Base-by-base conservation (phyloP, 176 grass and related monocot genomes). In the Cenchrus americanus region DNA sequence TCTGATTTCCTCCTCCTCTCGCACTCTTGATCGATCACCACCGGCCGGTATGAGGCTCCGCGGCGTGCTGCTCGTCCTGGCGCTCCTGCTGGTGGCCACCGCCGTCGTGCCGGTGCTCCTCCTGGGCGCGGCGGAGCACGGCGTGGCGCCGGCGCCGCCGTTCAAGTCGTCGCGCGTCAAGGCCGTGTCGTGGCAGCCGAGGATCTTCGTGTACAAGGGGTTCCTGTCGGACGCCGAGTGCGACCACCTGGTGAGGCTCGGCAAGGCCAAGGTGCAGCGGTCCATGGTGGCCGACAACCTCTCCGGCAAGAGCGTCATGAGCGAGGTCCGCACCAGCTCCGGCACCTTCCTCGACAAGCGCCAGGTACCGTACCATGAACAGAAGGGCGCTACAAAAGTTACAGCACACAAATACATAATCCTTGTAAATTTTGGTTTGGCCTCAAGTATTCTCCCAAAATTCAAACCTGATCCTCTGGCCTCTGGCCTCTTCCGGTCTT, bases 281-380 rank as follows among this genome's bases (percentile, higher is more conserved):
- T 93, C 91, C 2, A 90, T 88, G 91, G 88, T 93, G 32, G 91
- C 88, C 27, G 91, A 90, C 83, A 83, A 67, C 30, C 14, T 40
- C 9, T 93, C 91, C 10, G 91, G 91, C 3, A 83, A 88, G 62
- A 90, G 73, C 63, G 78, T 90, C 34, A 71, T 76, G 88, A 90
- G 88, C 80, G 15, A 75, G 50, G 85, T 93, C 58, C 71, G 91
- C 68, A 93, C 91, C 17, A 93, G 91, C 82, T 88, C 88, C 64
- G 91, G 91, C 85, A 88, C 83, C 82, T 93, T 93, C 82, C 68
- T 93, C 42, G 10, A 68, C 60, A 93, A 93, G 85, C 91, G 76
- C 22, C 91, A 93, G 88, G 91, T 90, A 86, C 43, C 46, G 9
- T 12, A 48, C n/a, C n/a, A n/a, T n/a, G n/a, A n/a, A n/a, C n/a